Percentiles rank a stretch among this genome's conserved stretches.
Conservation (phyloP, 2,329 filamentous ascomycete genomes). For the Claviceps purpurea region DNA sequence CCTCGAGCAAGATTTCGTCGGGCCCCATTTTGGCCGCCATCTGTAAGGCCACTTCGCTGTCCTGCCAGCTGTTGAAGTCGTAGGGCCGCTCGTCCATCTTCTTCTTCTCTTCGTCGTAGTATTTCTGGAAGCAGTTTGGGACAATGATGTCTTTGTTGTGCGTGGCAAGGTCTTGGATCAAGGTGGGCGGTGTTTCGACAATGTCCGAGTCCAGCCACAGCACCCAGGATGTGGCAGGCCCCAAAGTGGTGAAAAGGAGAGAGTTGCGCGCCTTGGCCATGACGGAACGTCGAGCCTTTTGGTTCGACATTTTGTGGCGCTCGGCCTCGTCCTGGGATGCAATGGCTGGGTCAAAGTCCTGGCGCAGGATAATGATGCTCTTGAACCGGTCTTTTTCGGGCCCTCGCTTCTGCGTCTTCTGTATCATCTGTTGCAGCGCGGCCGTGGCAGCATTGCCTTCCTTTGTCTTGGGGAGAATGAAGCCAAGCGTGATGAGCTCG, state of each 20-base stretch:
- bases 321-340: slow-evolving; percentile 73
- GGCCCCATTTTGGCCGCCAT: slow-evolving; percentile 69
- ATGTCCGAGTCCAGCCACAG: slow-evolving; percentile 93
- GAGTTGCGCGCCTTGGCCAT: slow-evolving; percentile 94
- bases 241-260: slow-evolving; percentile 86
- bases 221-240: slow-evolving; percentile 86
- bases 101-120: slow-evolving; percentile 54
- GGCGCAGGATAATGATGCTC: slow-evolving; percentile 83
- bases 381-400: slow-evolving; percentile 74
- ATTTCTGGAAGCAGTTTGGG: slow-evolving; percentile 91
- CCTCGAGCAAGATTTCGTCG: slow-evolving; percentile 87
- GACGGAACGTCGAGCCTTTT: slow-evolving; percentile 71
- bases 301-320: slow-evolving; percentile 81
- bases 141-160: slow-evolving; percentile 88
- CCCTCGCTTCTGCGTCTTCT: slow-evolving; percentile 67
- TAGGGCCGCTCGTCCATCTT: slow-evolving; percentile 69
- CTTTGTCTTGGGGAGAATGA: slow-evolving; percentile 88
- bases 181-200: slow-evolving; percentile 66
- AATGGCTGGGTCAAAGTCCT: slow-evolving; percentile 82
- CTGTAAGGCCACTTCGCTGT: slow-evolving; percentile 65
- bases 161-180: slow-evolving; percentile 83
- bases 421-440: slow-evolving; percentile 71
- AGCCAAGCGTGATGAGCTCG: slow-evolving; percentile 85
- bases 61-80: slow-evolving; percentile 96
- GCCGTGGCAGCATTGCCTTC: slow-evolving; percentile 81